Percentiles rank a stretch among this genome's conserved stretches.
These are phyloP conservation scores for Aspergillus cejpii DNA, from an alignment of 2,329 filamentous ascomycete species.

Conservation along the genomic window DNA sequence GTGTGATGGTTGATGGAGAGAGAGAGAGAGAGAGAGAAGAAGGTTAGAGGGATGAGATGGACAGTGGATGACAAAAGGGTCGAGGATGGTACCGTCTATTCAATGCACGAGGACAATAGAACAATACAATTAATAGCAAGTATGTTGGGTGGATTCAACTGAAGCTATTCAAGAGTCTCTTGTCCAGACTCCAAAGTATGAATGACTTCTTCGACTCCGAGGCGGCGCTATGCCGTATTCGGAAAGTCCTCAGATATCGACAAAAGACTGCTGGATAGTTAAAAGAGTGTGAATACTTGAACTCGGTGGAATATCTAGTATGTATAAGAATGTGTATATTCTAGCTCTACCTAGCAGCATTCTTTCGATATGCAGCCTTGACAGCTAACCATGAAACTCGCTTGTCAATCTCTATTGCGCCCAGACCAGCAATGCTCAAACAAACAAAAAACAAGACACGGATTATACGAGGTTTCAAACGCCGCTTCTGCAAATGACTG, in stretches of 20 bases:
- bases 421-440: slow-evolving; percentile 1
- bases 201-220: neutral
- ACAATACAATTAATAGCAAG: no score
- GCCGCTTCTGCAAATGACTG: neutral
- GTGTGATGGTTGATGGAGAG: slow-evolving; percentile 1
- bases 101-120: no score
- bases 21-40: neutral
- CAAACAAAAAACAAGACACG: slow-evolving; percentile 6
- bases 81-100: neutral
- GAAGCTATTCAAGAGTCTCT: no score
- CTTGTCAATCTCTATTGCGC: neutral
- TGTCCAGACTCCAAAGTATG: no score
- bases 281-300: no score
- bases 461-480: slow-evolving; percentile 4
- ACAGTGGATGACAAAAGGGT: neutral
- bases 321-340: neutral
- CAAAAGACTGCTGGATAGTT: no score
- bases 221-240: neutral
- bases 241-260: neutral
- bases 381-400: neutral
- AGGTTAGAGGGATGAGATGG: neutral
- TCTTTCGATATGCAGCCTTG: neutral
- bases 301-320: neutral
- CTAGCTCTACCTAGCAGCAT: neutral
- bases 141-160: no score